Base-by-base conservation (phyloP, 371 early-diverging fungal genomes). In the Sporodiniella umbellata region DNA sequence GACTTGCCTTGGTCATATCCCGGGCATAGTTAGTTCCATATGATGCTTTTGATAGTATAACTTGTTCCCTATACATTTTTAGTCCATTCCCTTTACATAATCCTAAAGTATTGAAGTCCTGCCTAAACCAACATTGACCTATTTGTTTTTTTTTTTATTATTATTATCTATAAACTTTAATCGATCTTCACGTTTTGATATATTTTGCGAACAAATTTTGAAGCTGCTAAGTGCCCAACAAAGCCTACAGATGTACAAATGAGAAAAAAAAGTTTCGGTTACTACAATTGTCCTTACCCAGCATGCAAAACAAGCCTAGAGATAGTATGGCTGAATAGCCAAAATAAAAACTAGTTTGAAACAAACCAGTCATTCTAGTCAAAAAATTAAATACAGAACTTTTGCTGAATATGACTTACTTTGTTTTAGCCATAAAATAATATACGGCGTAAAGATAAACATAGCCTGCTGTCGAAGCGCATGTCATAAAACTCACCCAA, bases 271-370 rank as follows among this genome's bases (percentile, higher is more conserved):
- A 33, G 8, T 3, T 2, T n/a, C 18, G 12, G 33, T 2, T 19
- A 5, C 12, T 15, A 7, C 17, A 22, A 33, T 19, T 38, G 35
- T 47, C 4, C 46, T 56, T 72, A 71, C 90, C 92, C 23, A 90
- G 63, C 74, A 89, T 82, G 49, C 80, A 66, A 47, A 85, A 85
- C 60, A 88, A 68, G 23, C 80, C 80, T 56, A 88, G 68, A 18
- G 88, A 81, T 21, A 79, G 65, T 31, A 90, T 58, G 1, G 73
- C 84, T 2, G 88, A 86, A 60, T 92, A 87, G 26, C 89, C 90
- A 78, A 92, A 92, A 59, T 89, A 92, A 62, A 85, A 92, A 23
- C 79, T 79, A 7, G 84, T 81, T 54, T 92, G 90, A 64, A 92
- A 89, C 39, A 84, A 51, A 11, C 92, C 92, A 45, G 85, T 79